Evolutionary conservation across 345 rosid genomes (phyloP).

Genomic region (Murraya koenigii): DNA sequence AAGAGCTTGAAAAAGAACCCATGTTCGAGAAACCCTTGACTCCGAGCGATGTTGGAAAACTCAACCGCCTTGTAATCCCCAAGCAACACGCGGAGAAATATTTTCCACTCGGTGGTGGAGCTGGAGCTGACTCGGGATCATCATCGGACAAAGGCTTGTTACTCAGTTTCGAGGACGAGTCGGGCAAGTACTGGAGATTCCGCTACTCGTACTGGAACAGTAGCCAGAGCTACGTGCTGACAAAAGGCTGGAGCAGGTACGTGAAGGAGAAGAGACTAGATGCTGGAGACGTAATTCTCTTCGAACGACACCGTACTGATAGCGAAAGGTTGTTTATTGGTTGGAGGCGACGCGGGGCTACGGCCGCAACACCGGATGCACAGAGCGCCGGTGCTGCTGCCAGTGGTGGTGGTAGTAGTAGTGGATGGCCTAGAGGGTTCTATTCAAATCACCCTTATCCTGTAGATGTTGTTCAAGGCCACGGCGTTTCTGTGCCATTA

Average conservation of each 20-base stretch:
- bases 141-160: slow-evolving; percentile 39
- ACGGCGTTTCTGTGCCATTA: slow-evolving; percentile 28
- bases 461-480: slow-evolving; percentile 31
- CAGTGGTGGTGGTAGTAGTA: slow-evolving; percentile 1
- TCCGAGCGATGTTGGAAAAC: slow-evolving; percentile 90
- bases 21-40: slow-evolving; percentile 85
- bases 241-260: slow-evolving; percentile 92
- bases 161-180: slow-evolving; percentile 83
- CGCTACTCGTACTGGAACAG: slow-evolving; percentile 89
- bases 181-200: slow-evolving; percentile 79
- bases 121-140: slow-evolving; percentile 34
- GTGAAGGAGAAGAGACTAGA: slow-evolving; percentile 83
- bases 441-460: slow-evolving; percentile 31
- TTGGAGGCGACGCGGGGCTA: slow-evolving; percentile 50
- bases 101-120: slow-evolving; percentile 56
- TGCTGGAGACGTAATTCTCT: slow-evolving; percentile 73
- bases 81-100: slow-evolving; percentile 88
- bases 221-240: slow-evolving; percentile 86
- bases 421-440: slow-evolving; percentile 28
- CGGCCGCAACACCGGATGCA: not conserved
- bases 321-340: slow-evolving; percentile 63
- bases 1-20: slow-evolving; percentile 29
- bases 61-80: slow-evolving; percentile 84
- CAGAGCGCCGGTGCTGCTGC: slow-evolving; percentile 14
- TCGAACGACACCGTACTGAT: slow-evolving; percentile 57